phyloP scores from a whole-genome alignment of 768 basidiomycete genomes.

The Hygrocybe coccinea region DNA sequence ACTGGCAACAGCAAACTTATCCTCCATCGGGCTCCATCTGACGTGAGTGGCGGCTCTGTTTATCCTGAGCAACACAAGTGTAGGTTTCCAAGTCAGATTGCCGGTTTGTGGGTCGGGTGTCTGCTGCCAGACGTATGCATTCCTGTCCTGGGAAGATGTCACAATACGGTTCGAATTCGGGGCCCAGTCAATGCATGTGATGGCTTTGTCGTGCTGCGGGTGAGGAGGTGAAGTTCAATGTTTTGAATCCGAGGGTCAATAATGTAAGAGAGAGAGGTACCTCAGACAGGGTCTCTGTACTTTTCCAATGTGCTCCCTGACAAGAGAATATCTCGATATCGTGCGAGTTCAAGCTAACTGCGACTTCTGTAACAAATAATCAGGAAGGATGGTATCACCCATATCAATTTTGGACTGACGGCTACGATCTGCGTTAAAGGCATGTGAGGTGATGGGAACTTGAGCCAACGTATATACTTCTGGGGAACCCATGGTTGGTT shows the following conservation, averaged over 20 bases:
- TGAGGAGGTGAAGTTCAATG: not conserved
- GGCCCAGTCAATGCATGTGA: slow-evolving; percentile 99
- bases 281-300: slow-evolving; percentile 78
- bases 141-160: slow-evolving; percentile 97
- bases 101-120: slow-evolving; percentile 70
- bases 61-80: slow-evolving; percentile 89
- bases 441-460: slow-evolving; percentile 80
- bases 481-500: slow-evolving; percentile 55
- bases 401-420: slow-evolving; percentile 50
- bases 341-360: slow-evolving; percentile 84
- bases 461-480: slow-evolving; percentile 77
- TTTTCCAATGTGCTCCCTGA: slow-evolving; percentile 62
- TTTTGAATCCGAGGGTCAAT: not conserved
- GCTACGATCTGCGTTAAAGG: slow-evolving; percentile 83
- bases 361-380: slow-evolving; percentile 61
- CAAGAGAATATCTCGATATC: slow-evolving; percentile 78
- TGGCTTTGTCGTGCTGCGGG: slow-evolving; percentile 90
- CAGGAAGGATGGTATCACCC: not conserved
- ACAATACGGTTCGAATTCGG: slow-evolving; percentile 95
- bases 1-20: slow-evolving; percentile 97
- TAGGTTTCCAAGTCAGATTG: slow-evolving; percentile 82
- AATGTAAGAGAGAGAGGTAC: slow-evolving; percentile 36
- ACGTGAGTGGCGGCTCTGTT: slow-evolving; percentile 95
- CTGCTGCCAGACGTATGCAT: slow-evolving; percentile 97
- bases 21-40: slow-evolving; percentile 94